Evolutionary conservation across 129 eudicot genomes (phyloP).

Genomic region (Helianthus annuus): DNA sequence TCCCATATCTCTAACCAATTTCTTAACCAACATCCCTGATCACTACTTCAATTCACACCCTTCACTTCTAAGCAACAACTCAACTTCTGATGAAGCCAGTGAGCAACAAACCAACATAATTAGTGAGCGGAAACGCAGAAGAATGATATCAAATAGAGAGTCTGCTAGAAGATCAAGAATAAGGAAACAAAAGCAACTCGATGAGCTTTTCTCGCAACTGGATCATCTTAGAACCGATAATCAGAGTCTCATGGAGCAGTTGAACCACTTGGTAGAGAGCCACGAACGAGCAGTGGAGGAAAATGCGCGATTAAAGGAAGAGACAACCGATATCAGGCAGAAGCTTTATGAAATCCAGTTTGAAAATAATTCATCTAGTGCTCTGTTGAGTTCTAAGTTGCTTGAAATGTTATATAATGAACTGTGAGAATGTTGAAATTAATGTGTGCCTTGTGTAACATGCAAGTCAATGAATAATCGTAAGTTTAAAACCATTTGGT

Average conservation of each 20-base stretch:
- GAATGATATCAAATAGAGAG: constrained; percentile 74
- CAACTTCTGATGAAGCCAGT: constrained; percentile 67
- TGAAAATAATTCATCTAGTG: neutral
- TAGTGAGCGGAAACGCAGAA: constrained; percentile 56
- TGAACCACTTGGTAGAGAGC: constrained; percentile 42
- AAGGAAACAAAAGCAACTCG: constrained; percentile 73
- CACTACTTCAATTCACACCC: constrained; percentile 27
- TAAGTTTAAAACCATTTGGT: no score
- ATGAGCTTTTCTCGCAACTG: constrained; percentile 66
- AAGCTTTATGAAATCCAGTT: constrained; percentile 43
- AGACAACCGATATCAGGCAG: constrained; percentile 44
- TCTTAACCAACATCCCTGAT: constrained; percentile 12
- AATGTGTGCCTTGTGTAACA: constrained; percentile 8
- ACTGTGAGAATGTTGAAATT: neutral
- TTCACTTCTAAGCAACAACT: constrained; percentile 50
- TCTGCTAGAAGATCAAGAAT: constrained; percentile 71
- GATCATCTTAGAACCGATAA: constrained; percentile 51
- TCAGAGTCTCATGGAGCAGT: constrained; percentile 44
- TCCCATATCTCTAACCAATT: neutral
- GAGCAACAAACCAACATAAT: constrained; percentile 41
- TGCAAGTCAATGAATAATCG: neutral
- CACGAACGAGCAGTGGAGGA: constrained; percentile 47
- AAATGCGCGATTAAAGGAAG: constrained; percentile 54
- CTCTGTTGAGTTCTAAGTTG: constrained; percentile 5
- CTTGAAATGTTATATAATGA: neutral